Conservation (phyloP, 2,329 filamentous ascomycete species). For the Hypoxylon sp. region DNA sequence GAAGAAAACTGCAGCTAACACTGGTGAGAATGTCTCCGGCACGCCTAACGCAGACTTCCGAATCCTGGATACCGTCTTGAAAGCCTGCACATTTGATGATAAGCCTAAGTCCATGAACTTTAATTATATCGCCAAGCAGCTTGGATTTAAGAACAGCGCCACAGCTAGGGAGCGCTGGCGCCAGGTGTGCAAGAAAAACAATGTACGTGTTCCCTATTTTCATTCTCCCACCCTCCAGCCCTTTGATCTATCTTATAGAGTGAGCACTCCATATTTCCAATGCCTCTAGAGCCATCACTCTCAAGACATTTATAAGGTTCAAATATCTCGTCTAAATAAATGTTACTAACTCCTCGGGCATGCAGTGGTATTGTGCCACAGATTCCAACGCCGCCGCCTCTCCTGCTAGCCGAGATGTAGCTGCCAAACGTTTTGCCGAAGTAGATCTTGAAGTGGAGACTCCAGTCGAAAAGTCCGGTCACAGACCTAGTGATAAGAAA, state of each 20-base stretch:
- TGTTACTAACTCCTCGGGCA: no score
- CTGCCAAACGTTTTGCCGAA: background rate
- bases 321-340: no score
- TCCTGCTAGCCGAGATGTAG: background rate
- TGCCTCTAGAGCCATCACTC: no score
- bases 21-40: background rate
- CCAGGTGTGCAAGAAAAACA: conserved; percentile 27
- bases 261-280: no score
- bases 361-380: background rate
- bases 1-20: conserved; percentile 5
- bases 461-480: no score
- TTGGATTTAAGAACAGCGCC: conserved; percentile 8
- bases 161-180: conserved; percentile 16
- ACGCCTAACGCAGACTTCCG: conserved; percentile 3
- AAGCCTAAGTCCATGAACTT: conserved; percentile 15
- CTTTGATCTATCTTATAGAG: no score
- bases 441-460: no score
- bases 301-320: no score
- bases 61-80: conserved; percentile 23
- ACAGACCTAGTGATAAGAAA: no score
- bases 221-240: no score
- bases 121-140: background rate
- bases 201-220: no score
- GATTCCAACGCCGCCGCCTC: background rate
- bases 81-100: background rate